These are phyloP conservation scores for Neonectria hederae DNA, from an alignment of 2,329 filamentous ascomycete species.

Conservation along the genomic window DNA sequence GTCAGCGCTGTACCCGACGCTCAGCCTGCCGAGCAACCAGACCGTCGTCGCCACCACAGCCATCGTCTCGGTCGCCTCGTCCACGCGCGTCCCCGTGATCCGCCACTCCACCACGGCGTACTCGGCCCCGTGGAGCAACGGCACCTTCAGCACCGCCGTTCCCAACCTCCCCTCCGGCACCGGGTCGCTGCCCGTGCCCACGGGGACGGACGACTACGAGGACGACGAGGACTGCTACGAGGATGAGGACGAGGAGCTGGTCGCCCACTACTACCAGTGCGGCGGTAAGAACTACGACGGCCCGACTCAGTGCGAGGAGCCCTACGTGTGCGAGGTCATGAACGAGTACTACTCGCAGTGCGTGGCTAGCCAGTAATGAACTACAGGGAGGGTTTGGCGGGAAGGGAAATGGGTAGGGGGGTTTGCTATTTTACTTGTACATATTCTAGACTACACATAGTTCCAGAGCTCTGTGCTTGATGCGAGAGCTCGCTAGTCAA, in stretches of 20 bases:
- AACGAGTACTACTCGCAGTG: conserved; percentile 39
- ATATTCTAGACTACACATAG: conserved; percentile 27
- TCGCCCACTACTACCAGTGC: conserved; percentile 36
- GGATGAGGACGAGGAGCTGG: conserved; percentile 4
- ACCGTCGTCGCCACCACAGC: conserved; percentile 2
- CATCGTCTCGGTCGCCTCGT: conserved; percentile 2
- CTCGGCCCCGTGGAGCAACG: conserved; percentile 34
- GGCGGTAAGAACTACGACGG: conserved; percentile 33
- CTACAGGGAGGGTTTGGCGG: not conserved
- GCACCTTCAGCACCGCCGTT: conserved; percentile 21
- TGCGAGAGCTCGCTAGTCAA: conserved; percentile 21
- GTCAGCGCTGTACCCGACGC: conserved; percentile 22
- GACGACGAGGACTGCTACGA: conserved; percentile 1
- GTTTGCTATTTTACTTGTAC: conserved; percentile 24
- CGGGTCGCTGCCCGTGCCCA: conserved; percentile 13
- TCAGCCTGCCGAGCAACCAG: conserved; percentile 29
- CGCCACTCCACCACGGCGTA: conserved; percentile 33
- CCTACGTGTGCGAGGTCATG: conserved; percentile 28
- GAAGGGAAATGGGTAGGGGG: not conserved
- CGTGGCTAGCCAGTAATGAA: conserved; percentile 14
- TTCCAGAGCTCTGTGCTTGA: conserved; percentile 27
- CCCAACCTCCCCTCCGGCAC: conserved; percentile 26
- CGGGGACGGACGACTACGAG: conserved; percentile 21
- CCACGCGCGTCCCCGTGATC: conserved; percentile 31
- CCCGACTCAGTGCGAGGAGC: conserved; percentile 34